A percentile compares a stretch with the other conserved stretches of the same genome.
These are phyloP conservation scores for Plasmodium billcollinsi DNA, from an alignment of 169 alveolate species.

Conservation along the genomic window DNA sequence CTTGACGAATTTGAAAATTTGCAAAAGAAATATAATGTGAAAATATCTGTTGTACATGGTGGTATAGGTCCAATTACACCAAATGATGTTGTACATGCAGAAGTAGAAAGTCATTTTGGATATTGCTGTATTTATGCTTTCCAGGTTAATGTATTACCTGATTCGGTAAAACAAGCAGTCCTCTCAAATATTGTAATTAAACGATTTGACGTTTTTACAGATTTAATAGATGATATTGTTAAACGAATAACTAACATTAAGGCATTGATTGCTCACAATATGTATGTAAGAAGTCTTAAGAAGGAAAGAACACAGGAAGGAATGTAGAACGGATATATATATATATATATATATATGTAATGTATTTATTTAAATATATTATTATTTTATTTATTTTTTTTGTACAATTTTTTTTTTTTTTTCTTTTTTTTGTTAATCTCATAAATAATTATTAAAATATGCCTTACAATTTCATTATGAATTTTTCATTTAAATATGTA, in stretches of 20 bases:
- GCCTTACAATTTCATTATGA: too few species aligned
- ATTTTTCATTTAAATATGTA: too few species aligned
- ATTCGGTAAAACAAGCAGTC: conserved; percentile 88
- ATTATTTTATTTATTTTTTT: too few species aligned
- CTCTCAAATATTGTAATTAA: conserved; percentile 84
- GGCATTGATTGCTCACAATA: conserved; percentile 66
- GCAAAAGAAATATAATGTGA: conserved; percentile 76
- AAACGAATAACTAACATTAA: conserved; percentile 74
- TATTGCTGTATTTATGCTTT: conserved; percentile 90
- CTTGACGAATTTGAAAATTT: conserved; percentile 87
- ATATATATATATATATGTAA: too few species aligned
- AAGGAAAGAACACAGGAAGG: conserved; percentile 76
- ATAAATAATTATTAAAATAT: too few species aligned
- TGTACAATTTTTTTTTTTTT: too few species aligned
- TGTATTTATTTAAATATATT: too few species aligned
- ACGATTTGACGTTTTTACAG: conserved; percentile 88
- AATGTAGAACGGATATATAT: conserved; percentile 8
- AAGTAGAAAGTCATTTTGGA: conserved; percentile 86
- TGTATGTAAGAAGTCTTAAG: conserved; percentile 76
- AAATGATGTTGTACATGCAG: conserved; percentile 91
- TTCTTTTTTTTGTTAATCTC: too few species aligned
- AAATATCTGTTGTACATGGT: conserved; percentile 90
- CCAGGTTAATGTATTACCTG: conserved; percentile 87
- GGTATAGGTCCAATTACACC: conserved; percentile 91
- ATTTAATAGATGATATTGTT: conserved; percentile 87